phyloP scores from a whole-genome alignment of 768 basidiomycete species.

The Filobasidium floriforme region DNA sequence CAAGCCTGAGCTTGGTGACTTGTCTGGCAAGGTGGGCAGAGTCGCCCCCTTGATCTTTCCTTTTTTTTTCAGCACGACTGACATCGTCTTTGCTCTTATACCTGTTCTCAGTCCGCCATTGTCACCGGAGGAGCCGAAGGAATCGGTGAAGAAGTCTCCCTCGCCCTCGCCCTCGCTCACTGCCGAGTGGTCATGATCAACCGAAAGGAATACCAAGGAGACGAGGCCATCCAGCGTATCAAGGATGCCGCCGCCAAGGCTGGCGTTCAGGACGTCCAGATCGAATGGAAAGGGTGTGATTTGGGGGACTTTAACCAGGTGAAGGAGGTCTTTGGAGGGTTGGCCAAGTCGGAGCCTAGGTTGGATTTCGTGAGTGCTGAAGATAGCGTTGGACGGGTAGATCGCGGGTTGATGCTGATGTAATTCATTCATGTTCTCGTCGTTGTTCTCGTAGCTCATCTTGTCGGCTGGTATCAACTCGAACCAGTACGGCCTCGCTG shows the following conservation, averaged over 20 bases:
- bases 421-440: not conserved
- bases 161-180: slow-evolving; percentile 31
- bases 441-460: slow-evolving; percentile 27
- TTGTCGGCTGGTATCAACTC: slow-evolving; percentile 36
- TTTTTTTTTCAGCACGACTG: not conserved
- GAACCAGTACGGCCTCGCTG: slow-evolving; percentile 32
- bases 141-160: slow-evolving; percentile 33
- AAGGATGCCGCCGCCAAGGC: slow-evolving; percentile 29
- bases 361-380: slow-evolving; percentile 36
- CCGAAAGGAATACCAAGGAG: slow-evolving; percentile 42
- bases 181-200: slow-evolving; percentile 38
- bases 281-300: slow-evolving; percentile 38
- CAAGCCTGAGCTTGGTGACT: slow-evolving; percentile 32
- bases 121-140: slow-evolving; percentile 32
- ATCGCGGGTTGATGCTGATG: too few species aligned
- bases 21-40: slow-evolving; percentile 25
- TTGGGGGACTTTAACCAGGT: slow-evolving; percentile 34
- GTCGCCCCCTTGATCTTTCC: not conserved
- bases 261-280: slow-evolving; percentile 24
- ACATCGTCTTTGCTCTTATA: too few species aligned
- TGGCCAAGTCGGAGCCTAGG: slow-evolving; percentile 30
- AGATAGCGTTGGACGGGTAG: too few species aligned
- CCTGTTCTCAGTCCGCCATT: slow-evolving; percentile 20
- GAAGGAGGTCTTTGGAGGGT: slow-evolving; percentile 34
- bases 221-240: slow-evolving; percentile 37